Conservation (phyloP, 257 asterid genomes). For the Rubia yunnanensis region DNA sequence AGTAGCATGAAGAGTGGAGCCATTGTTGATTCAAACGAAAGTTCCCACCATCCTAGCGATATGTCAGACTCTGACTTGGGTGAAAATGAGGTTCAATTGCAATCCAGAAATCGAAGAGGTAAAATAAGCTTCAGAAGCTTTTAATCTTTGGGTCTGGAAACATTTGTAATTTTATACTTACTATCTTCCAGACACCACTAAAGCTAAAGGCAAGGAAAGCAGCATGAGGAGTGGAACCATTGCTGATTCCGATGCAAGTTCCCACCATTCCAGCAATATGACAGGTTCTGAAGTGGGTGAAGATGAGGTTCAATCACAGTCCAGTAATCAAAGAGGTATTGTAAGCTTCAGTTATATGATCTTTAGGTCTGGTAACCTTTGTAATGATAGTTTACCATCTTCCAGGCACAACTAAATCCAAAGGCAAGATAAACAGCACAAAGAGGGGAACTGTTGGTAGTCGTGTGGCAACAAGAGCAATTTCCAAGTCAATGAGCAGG, state of each 20-base stretch:
- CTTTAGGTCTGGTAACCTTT: not conserved
- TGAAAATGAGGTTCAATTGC: slow-evolving; percentile 64
- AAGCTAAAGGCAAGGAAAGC: slow-evolving; percentile 37
- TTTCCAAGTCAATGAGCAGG: slow-evolving; percentile 42
- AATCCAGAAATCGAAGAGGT: slow-evolving; percentile 32
- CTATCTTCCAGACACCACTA: slow-evolving; percentile 46
- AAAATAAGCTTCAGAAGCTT: slow-evolving; percentile 3
- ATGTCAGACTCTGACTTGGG: slow-evolving; percentile 36
- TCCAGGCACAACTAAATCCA: slow-evolving; percentile 58
- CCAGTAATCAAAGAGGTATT: slow-evolving; percentile 29
- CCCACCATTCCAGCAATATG: slow-evolving; percentile 51
- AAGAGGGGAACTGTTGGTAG: slow-evolving; percentile 23
- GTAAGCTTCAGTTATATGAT: not conserved
- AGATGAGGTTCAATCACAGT: slow-evolving; percentile 61
- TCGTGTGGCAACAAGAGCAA: slow-evolving; percentile 33
- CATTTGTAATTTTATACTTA: slow-evolving; percentile 2
- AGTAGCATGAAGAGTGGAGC: slow-evolving; percentile 6
- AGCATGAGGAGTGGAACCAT: slow-evolving; percentile 13
- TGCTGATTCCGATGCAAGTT: slow-evolving; percentile 23
- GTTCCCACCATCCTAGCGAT: slow-evolving; percentile 48
- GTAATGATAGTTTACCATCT: slow-evolving; percentile 2
- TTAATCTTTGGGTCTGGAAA: not conserved
- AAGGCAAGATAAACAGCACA: slow-evolving; percentile 31
- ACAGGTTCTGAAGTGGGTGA: slow-evolving; percentile 39
- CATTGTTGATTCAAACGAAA: slow-evolving; percentile 22